A percentile compares a stretch with the other conserved stretches of the same genome.
These are phyloP conservation scores for Tritrichomonas foetus DNA, from an alignment of 208 protist species.

Conservation along the genomic window DNA sequence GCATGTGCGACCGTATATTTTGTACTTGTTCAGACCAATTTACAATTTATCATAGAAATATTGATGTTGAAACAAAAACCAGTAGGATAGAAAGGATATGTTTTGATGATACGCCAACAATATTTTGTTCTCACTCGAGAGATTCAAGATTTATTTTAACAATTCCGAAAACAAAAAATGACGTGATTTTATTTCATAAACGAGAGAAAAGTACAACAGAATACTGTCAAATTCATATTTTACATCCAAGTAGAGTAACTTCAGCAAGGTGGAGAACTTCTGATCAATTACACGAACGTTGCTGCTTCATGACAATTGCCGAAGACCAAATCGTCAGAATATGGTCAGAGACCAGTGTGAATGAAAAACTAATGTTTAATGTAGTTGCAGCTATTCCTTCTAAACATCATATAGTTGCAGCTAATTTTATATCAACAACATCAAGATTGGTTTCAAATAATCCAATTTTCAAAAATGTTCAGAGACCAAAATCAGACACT, in stretches of 20 bases:
- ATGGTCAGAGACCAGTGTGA: constrained; percentile 22
- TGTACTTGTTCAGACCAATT: neutral
- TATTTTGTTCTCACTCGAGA: neutral
- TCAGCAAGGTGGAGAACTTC: neutral
- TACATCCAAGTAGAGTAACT: neutral
- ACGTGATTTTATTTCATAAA: neutral
- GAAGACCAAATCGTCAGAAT: neutral
- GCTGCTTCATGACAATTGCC: neutral
- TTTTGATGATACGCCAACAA: neutral
- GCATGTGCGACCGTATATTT: neutral
- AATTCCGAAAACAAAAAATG: neutral
- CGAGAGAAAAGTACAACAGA: no score
- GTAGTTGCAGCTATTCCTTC: constrained; percentile 10
- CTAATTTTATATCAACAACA: neutral
- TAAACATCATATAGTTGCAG: neutral
- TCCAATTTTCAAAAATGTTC: neutral
- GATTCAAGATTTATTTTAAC: constrained; percentile 30
- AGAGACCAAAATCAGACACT: neutral
- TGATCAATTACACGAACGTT: constrained; percentile 12
- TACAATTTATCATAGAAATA: neutral
- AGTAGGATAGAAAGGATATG: neutral
- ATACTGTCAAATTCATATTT: neutral
- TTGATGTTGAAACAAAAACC: neutral
- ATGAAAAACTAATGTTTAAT: constrained; percentile 12
- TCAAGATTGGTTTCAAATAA: neutral